Evolutionary conservation across 2,329 filamentous ascomycete species (phyloP).

Genomic region (Penicillium palitans): DNA sequence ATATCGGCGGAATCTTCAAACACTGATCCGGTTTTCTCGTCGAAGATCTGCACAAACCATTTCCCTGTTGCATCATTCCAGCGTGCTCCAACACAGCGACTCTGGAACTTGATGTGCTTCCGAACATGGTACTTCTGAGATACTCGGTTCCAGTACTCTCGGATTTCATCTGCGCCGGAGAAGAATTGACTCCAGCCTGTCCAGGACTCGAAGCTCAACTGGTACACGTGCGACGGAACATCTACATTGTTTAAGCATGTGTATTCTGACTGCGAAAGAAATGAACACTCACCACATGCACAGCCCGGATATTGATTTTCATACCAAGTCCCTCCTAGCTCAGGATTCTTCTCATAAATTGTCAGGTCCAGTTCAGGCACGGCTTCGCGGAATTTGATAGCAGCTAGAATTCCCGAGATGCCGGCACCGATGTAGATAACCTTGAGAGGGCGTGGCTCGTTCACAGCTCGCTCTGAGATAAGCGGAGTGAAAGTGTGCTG

Average conservation of each 20-base stretch:
- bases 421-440: not conserved
- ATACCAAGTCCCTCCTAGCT: not conserved
- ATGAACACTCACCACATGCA: not conserved
- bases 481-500: not conserved
- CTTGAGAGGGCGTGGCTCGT: not conserved
- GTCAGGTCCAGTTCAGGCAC: not conserved
- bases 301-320: not conserved
- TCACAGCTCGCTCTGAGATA: not conserved
- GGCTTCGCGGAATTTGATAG: not conserved
- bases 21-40: not conserved
- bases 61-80: not conserved
- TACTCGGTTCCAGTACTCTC: conserved; percentile 21
- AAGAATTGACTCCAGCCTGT: not conserved
- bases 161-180: conserved; percentile 17
- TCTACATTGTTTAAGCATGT: not conserved
- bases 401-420: not conserved
- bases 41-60: not conserved
- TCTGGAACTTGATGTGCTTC: conserved; percentile 1
- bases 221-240: conserved; percentile 3
- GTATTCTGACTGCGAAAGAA: not conserved
- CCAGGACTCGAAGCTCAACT: not conserved
- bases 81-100: not conserved
- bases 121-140: conserved; percentile 16
- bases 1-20: not conserved
- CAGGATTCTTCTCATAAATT: not conserved